phyloP scores from a whole-genome alignment of 2,329 filamentous ascomycete genomes.

The Sporothrix schenckii region DNA sequence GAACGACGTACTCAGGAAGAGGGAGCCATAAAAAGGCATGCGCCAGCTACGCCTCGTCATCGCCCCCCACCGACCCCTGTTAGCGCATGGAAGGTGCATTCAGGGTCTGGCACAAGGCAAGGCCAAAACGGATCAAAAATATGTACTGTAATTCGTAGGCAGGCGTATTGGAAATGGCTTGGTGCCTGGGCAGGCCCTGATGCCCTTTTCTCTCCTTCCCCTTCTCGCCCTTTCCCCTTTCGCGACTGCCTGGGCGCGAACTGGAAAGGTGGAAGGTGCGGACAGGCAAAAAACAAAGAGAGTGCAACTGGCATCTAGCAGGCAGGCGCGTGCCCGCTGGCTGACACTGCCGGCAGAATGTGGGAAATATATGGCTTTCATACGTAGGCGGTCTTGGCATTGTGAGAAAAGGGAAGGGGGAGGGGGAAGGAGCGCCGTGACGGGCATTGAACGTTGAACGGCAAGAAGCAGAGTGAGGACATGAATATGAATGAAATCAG shows the following conservation, averaged over 20 bases:
- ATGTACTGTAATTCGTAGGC: background rate
- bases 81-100: conserved; percentile 26
- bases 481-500: background rate
- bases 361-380: conserved; percentile 22
- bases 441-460: background rate
- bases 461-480: background rate
- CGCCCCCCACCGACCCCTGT: conserved; percentile 30
- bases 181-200: conserved; percentile 5
- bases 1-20: background rate
- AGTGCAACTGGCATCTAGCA: conserved; percentile 1
- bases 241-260: background rate
- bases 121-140: background rate
- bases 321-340: conserved; percentile 7
- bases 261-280: background rate
- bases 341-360: conserved; percentile 24
- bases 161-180: background rate
- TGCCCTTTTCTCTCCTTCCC: background rate
- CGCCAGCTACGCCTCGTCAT: conserved; percentile 36
- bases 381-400: conserved; percentile 28
- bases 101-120: conserved; percentile 22
- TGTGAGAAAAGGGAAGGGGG: conserved; percentile 3
- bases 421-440: background rate
- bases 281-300: background rate
- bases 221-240: background rate
- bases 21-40: conserved; percentile 23